Conservation (phyloP, 257 asterid species). For the Petunia axillaris region DNA sequence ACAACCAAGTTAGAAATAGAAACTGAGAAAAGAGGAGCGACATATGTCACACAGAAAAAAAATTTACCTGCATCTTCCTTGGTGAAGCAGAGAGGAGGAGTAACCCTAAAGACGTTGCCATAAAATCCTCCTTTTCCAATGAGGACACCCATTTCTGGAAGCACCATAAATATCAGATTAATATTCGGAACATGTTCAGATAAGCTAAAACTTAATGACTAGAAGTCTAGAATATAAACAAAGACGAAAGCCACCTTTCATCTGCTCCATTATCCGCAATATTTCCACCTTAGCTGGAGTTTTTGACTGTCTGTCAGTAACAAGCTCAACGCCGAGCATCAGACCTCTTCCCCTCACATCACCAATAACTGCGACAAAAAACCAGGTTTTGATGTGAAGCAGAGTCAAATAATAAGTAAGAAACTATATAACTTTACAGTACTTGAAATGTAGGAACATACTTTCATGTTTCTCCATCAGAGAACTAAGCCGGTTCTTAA, state of each 20-base stretch:
- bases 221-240: background rate
- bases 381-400: background rate
- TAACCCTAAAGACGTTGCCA: conserved; percentile 82
- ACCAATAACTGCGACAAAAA: conserved; percentile 42
- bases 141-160: conserved; percentile 76
- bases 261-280: conserved; percentile 65
- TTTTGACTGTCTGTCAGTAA: conserved; percentile 61
- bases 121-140: conserved; percentile 88
- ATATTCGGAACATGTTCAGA: background rate
- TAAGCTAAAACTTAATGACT: background rate
- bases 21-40: background rate
- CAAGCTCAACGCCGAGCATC: conserved; percentile 90
- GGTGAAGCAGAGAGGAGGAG: conserved; percentile 95
- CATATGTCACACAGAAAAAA: background rate
- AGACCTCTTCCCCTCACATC: conserved; percentile 74
- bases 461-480: conserved; percentile 72
- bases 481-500: conserved; percentile 63
- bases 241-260: conserved; percentile 65
- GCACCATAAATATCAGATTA: background rate
- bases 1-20: background rate
- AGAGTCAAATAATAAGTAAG: no score
- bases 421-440: background rate
- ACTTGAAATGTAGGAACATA: conserved; percentile 34
- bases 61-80: conserved; percentile 79
- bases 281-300: conserved; percentile 80